These are phyloP conservation scores for Salix exigua DNA, from an alignment of 345 rosid species.

Conservation along the genomic window DNA sequence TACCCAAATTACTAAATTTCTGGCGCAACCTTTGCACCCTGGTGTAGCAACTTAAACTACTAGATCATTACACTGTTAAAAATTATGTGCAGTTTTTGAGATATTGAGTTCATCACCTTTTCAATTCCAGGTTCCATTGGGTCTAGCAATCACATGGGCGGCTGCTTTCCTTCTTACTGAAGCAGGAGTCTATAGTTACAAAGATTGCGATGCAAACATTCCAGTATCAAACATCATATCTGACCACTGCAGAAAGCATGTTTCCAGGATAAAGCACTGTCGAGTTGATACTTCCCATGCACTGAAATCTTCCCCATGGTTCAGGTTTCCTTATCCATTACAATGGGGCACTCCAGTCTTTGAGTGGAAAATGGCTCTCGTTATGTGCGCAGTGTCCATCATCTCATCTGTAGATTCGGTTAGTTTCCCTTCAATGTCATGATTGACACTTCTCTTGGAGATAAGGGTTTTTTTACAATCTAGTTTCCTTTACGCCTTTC, in stretches of 20 bases:
- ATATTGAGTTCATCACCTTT: constrained; percentile 1
- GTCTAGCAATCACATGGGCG: constrained; percentile 90
- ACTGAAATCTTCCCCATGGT: constrained; percentile 85
- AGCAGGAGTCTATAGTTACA: constrained; percentile 73
- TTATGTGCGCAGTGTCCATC: constrained; percentile 82
- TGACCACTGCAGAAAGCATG: constrained; percentile 80
- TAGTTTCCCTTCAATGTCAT: constrained; percentile 27
- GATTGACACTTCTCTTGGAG: background rate
- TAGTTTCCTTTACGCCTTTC: background rate
- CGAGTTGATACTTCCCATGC: constrained; percentile 86
- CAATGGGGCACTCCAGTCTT: constrained; percentile 98
- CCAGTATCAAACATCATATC: constrained; percentile 78
- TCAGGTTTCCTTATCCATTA: constrained; percentile 93
- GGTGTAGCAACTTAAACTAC: background rate
- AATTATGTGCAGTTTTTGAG: background rate
- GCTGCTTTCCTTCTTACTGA: constrained; percentile 87
- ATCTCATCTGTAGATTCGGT: constrained; percentile 92
- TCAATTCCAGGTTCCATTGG: constrained; percentile 76
- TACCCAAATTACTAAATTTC: background rate
- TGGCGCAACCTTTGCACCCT: background rate
- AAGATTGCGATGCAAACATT: constrained; percentile 72
- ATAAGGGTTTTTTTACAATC: background rate
- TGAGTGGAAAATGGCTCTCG: constrained; percentile 83
- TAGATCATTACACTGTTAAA: background rate
- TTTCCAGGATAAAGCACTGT: constrained; percentile 74